phyloP scores from a whole-genome alignment of 352 stramenopile genomes.

The Phytophthora multivora region DNA sequence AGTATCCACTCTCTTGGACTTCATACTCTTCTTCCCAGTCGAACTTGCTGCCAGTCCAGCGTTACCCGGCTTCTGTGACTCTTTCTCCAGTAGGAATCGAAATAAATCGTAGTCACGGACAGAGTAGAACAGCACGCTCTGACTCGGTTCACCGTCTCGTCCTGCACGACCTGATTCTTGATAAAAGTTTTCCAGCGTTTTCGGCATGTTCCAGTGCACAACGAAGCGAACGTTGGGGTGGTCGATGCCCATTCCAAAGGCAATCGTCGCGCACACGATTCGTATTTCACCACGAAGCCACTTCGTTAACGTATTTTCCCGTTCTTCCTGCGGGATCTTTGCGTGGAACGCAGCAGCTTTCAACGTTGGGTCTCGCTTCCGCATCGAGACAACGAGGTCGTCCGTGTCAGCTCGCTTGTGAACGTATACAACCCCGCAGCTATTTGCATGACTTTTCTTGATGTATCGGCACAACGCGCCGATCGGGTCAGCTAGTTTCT shows the following conservation, averaged over 20 bases:
- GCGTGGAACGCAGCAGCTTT: constrained; percentile 55
- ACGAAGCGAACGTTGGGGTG: constrained; percentile 91
- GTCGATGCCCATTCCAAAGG: constrained; percentile 94
- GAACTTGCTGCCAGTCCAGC: not conserved
- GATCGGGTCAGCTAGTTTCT: constrained; percentile 47
- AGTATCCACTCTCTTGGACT: constrained; percentile 12
- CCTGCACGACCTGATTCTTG: constrained; percentile 96
- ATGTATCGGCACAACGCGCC: constrained; percentile 50
- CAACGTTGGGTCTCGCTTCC: constrained; percentile 29
- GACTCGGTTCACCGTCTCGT: constrained; percentile 88
- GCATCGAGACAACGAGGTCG: constrained; percentile 38
- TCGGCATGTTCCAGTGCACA: constrained; percentile 87
- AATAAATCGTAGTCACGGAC: constrained; percentile 54
- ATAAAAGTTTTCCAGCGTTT: constrained; percentile 96
- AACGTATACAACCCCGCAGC: constrained; percentile 58
- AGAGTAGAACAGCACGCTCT: constrained; percentile 88
- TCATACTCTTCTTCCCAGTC: constrained; percentile 2
- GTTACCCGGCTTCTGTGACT: constrained; percentile 1
- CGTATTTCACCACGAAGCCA: constrained; percentile 56
- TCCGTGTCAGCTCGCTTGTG: constrained; percentile 65
- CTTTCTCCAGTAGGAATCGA: constrained; percentile 51
- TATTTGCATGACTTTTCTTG: constrained; percentile 31
- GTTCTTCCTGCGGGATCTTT: constrained; percentile 47
- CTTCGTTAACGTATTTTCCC: constrained; percentile 44
- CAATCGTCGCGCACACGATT: constrained; percentile 93